Evolutionary conservation across 2,329 filamentous ascomycete genomes (phyloP), one percentile per base, ranked within the genome.

Genomic region (Parastagonospora avenae): DNA sequence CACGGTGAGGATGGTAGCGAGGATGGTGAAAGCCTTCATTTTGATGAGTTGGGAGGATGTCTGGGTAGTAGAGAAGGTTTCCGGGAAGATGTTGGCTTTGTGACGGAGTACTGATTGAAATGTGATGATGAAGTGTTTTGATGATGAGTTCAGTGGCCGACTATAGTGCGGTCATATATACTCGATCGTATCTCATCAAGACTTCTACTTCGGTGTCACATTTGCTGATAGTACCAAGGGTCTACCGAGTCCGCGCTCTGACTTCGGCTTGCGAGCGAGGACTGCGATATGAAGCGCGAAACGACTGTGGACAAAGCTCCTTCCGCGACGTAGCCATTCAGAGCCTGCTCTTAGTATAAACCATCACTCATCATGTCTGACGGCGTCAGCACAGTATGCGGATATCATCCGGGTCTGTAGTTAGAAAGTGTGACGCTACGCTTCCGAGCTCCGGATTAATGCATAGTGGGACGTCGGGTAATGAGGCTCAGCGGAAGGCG

Each of bases 21-120:
- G 33, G 31, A 53, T 41, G 42, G 33, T 16, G 14, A 42, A 49
- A 35, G 39, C 38, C 42, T 53, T 53, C 50, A 49, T 53, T 37
- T 42, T 53, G 41, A 42, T 39, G 16, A 24, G 2, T 2, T 39
- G n/a, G 37, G 19, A 27, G 4, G 12, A 1, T 37, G 5, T 16
- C 2, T 37, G n/a, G 35, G 24, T n/a, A 16, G 37, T 11, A 28
- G 37, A 28, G 37, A 27, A 24, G 37, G 19, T 4, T 12, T 4
- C 11, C 16, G 35, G 16, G 30, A 27, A 43, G 29, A 11, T 33
- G 14, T 16, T 43, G 41, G 28, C 15, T 43, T 27, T 30, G 41
- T 39, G 16, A 27, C 27, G 8, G 19, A 39, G 16, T 39, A 19
- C 27, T 39, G 37, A 8, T 39, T 39, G 37, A 8, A 27, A 37